Conservation (phyloP, 2,329 filamentous ascomycete genomes). For the Pyrenophora teres region DNA sequence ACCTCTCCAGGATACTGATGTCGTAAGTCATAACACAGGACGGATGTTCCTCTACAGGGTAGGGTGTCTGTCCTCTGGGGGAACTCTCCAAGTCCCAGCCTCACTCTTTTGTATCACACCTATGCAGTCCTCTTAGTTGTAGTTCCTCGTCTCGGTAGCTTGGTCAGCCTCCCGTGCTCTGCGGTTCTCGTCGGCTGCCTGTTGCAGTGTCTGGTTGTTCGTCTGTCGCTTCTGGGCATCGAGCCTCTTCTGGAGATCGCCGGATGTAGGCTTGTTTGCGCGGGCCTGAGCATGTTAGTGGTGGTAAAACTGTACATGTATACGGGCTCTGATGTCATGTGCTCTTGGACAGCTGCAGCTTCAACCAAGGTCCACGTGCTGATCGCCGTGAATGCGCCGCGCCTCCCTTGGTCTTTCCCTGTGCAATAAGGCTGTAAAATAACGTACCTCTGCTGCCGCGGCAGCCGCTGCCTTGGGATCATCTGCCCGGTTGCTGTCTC, state of each 20-base stretch:
- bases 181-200: conserved; percentile 69
- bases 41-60: too few relatives aligned
- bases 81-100: too few relatives aligned
- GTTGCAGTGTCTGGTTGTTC: conserved; percentile 67
- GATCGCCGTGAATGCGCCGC: conserved; percentile 15
- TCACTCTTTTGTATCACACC: too few relatives aligned
- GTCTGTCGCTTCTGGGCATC: conserved; percentile 78
- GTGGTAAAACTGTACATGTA: conserved; percentile 11
- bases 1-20: too few relatives aligned
- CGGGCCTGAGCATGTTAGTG: conserved; percentile 60
- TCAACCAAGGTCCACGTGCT: conserved; percentile 2
- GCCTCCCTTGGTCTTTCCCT: background rate
- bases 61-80: too few relatives aligned
- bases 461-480: conserved; percentile 77
- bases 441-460: conserved; percentile 79
- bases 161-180: conserved; percentile 70
- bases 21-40: too few relatives aligned
- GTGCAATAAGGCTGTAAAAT: background rate
- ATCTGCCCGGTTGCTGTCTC: conserved; percentile 52
- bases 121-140: conserved; percentile 51
- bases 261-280: conserved; percentile 60
- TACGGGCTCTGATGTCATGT: background rate
- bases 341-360: background rate
- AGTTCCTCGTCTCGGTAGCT: conserved; percentile 60
- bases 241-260: conserved; percentile 65